phyloP scores from a whole-genome alignment of 495 filamentous ascomycete genomes.

The Cairneyella variabilis region DNA sequence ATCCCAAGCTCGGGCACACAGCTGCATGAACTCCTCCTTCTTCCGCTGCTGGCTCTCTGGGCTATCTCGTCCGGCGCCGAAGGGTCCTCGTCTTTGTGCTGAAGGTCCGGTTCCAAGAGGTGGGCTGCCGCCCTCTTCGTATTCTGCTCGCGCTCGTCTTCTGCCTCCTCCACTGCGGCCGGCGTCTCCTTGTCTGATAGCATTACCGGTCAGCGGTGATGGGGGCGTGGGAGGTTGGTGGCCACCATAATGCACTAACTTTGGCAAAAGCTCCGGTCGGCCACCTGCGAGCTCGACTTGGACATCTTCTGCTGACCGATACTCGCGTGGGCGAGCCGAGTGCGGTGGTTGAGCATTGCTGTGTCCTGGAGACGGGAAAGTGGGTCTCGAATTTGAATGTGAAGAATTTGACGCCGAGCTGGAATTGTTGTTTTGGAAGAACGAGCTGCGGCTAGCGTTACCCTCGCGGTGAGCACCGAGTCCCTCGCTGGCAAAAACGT shows the following conservation, averaged over 20 bases:
- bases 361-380: conserved; percentile 75
- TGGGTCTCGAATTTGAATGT: conserved; percentile 61
- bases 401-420: conserved; percentile 58
- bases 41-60: conserved; percentile 82
- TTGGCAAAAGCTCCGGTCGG: conserved; percentile 84
- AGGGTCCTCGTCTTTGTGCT: conserved; percentile 57
- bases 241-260: conserved; percentile 91
- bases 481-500: conserved; percentile 86
- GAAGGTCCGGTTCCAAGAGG: conserved; percentile 62
- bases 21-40: conserved; percentile 86
- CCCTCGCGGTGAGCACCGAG: conserved; percentile 53
- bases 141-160: conserved; percentile 78
- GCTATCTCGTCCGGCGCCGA: conserved; percentile 74
- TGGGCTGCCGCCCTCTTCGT: conserved; percentile 82
- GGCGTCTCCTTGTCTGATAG: conserved; percentile 28
- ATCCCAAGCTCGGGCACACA: conserved; percentile 93
- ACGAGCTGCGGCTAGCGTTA: conserved; percentile 25
- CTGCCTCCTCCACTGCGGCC: conserved; percentile 50
- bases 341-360: conserved; percentile 40
- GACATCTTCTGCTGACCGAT: conserved; percentile 92
- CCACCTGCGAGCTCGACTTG: conserved; percentile 87
- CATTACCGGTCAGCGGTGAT: conserved; percentile 55
- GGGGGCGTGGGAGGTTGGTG: conserved; percentile 90
- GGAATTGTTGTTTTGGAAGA: conserved; percentile 21
- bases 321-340: conserved; percentile 71